Base-by-base conservation (phyloP, 2,329 filamentous ascomycete genomes). In the Thelonectria discophora region DNA sequence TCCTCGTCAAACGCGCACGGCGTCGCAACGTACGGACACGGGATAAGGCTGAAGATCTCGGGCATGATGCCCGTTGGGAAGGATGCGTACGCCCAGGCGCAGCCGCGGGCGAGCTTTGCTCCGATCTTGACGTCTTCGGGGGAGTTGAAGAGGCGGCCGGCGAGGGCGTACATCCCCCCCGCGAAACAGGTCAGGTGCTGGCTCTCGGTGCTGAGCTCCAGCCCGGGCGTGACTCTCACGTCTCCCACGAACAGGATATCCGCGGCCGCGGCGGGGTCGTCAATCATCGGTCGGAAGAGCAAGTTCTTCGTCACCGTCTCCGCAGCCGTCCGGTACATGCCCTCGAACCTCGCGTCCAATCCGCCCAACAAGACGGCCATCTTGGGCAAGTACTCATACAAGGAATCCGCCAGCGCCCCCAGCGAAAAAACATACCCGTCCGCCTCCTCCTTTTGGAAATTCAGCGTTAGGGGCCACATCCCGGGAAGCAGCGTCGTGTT, bases 391-490 rank as follows among this genome's bases (percentile, higher is more conserved):
- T 88, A 88, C 72, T 88, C 86, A 62, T 88, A 88, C 9, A 87
- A 71, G 18, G 84, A 87, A 69, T 88, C 86, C 2, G 83, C 81
- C 40, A 82, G 72, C 1, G 81, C 85, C 13, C 85, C 85, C 2
- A 88, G 75, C 0, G 82, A 84, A 66, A 84, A 87, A 2, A 58
- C 74, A 10, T 77, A 77, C 13, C 66, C 70, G 13, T 76, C 60
- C 79, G 73, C 86, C 11, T 87, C 79, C 48, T 91, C 88, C 63
- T 86, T 80, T 12, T 70, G 70, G 10, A 76, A 74, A 74, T 94
- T 85, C 39, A 95, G 77, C 40, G 80, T 80, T 8, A 86, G 81
- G 1, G 92, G 91, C 90, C 91, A 95, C 80, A 95, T 83, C 3
- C 92, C 92, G 0, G 91, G 91, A 8, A 94, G 75, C n/a, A 79